Evolutionary conservation across 2,329 filamentous ascomycete genomes (phyloP).

Genomic region (Colletotrichum tamarilloi): DNA sequence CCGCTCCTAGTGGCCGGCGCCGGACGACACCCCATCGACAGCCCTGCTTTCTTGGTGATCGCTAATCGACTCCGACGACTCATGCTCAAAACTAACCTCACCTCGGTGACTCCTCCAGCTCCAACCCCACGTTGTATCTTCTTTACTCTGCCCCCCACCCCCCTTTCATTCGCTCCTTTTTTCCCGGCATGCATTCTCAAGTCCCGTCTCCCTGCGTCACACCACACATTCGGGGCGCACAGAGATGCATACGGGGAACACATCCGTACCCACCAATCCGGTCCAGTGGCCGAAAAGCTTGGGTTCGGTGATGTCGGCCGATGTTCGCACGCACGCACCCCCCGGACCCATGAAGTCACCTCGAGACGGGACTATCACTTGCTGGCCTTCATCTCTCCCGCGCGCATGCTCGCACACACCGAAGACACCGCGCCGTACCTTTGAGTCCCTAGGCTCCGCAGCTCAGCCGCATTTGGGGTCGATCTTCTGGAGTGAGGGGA

Average conservation of each 20-base stretch:
- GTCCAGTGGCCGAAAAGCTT: conserved; percentile 21
- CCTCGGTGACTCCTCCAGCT: background rate
- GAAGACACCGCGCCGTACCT: background rate
- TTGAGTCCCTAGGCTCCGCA: background rate
- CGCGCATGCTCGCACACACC: background rate
- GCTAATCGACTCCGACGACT: conserved; percentile 5
- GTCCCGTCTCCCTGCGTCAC: conserved; percentile 20
- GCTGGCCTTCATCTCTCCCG: background rate
- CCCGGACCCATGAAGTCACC: conserved; percentile 3
- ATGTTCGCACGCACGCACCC: conserved; percentile 1
- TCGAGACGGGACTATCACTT: background rate
- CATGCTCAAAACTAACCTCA: background rate
- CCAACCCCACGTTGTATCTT: background rate
- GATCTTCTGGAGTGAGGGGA: background rate
- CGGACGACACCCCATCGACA: conserved; percentile 3
- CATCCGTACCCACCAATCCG: conserved; percentile 2
- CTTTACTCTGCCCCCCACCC: background rate
- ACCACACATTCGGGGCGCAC: conserved; percentile 22
- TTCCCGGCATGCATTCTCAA: background rate
- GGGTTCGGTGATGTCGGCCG: conserved; percentile 27
- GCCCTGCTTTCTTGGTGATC: conserved; percentile 20
- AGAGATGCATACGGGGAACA: conserved; percentile 25
- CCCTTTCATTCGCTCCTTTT: background rate
- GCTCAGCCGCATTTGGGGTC: conserved; percentile 28
- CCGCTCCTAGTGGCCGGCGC: conserved; percentile 31